Evolutionary conservation across 2,329 filamentous ascomycete genomes (phyloP).

Genomic region (Neospermospora avenae): DNA sequence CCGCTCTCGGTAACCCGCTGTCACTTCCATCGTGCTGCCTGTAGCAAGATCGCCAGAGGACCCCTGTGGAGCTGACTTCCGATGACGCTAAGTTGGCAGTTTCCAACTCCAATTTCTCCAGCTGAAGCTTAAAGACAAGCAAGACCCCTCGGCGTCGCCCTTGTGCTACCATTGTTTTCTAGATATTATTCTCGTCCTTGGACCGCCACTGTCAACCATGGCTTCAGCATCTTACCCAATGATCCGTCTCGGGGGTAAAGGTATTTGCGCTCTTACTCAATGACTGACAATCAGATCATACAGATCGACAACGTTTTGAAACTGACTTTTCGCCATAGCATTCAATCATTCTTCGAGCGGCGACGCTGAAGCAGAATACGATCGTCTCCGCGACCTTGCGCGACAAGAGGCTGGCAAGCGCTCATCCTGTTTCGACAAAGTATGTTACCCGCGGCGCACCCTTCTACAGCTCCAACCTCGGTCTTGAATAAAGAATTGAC

Average conservation of each 20-base stretch:
- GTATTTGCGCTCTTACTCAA: no score
- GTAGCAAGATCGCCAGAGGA: not conserved
- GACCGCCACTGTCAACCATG: not conserved
- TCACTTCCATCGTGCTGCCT: not conserved
- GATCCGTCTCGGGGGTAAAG: conserved; percentile 27
- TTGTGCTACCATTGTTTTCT: not conserved
- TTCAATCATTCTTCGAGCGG: conserved; percentile 69
- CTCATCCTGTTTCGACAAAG: conserved; percentile 70
- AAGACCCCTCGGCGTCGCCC: not conserved
- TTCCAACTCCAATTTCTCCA: conserved; percentile 3
- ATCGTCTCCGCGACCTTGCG: conserved; percentile 81
- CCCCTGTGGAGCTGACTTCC: not conserved
- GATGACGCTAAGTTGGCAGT: conserved; percentile 1
- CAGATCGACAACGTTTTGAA: not conserved
- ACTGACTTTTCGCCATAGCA: conserved; percentile 46
- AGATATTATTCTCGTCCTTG: not conserved
- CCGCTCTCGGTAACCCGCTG: not conserved
- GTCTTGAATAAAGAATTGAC: conserved; percentile 7
- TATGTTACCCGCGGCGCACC: conserved; percentile 38
- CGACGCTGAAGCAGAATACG: conserved; percentile 81
- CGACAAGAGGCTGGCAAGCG: conserved; percentile 77
- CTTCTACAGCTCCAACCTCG: not conserved
- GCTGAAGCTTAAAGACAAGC: not conserved
- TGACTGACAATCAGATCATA: conserved; percentile 1
- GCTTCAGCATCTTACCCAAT: conserved; percentile 19